Evolutionary conservation across 495 filamentous ascomycete species (phyloP).

Genomic region (Hypoxylon crocopeplum): DNA sequence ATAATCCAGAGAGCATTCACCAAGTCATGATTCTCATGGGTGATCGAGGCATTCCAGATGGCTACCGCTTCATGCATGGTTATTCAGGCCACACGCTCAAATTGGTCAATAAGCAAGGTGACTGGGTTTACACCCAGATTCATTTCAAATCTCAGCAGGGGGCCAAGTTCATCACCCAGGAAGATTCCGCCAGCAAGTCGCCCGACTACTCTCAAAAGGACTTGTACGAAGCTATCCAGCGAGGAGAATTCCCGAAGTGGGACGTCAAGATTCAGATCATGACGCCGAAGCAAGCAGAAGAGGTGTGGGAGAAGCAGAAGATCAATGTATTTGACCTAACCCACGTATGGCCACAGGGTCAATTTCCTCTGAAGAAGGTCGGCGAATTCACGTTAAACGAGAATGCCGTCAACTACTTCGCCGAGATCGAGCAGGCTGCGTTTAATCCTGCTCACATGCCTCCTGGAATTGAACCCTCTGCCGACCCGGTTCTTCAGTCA

Average conservation of each 20-base stretch:
- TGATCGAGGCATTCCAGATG: slow-evolving; percentile 74
- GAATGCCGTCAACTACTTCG: slow-evolving; percentile 73
- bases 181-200: slow-evolving; percentile 63
- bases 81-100: slow-evolving; percentile 60
- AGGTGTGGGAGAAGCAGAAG: slow-evolving; percentile 71
- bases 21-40: slow-evolving; percentile 75
- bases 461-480: slow-evolving; percentile 69
- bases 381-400: slow-evolving; percentile 70
- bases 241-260: slow-evolving; percentile 70
- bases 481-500: slow-evolving; percentile 79
- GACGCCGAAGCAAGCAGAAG: slow-evolving; percentile 70
- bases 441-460: slow-evolving; percentile 81
- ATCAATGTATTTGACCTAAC: slow-evolving; percentile 80
- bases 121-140: slow-evolving; percentile 48
- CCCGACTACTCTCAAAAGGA: slow-evolving; percentile 76
- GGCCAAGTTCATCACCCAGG: slow-evolving; percentile 66
- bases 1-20: slow-evolving; percentile 71
- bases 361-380: slow-evolving; percentile 63
- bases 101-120: slow-evolving; percentile 45
- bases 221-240: slow-evolving; percentile 70
- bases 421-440: slow-evolving; percentile 84
- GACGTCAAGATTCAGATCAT: slow-evolving; percentile 74
- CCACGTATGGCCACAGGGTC: slow-evolving; percentile 77
- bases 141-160: slow-evolving; percentile 70
- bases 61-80: slow-evolving; percentile 73